Percentiles rank a stretch among this genome's conserved stretches.
phyloP scores from a whole-genome alignment of 768 basidiomycete genomes.

The Multifurca ochricompacta region DNA sequence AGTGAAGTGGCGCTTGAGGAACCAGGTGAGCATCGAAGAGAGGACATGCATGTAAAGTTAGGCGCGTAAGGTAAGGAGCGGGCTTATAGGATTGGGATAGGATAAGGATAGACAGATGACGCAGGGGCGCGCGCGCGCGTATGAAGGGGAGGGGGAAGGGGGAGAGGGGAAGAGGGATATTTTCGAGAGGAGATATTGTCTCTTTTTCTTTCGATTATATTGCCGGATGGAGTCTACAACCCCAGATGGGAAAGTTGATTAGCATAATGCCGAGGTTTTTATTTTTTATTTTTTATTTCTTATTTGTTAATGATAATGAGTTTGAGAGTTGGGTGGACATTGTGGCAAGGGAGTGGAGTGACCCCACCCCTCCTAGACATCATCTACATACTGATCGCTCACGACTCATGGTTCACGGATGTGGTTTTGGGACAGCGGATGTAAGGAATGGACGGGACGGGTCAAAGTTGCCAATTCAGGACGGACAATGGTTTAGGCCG shows the following conservation, averaged over 20 bases:
- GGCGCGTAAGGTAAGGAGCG: constrained; percentile 4
- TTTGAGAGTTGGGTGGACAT: background rate
- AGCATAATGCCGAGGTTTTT: constrained; percentile 5
- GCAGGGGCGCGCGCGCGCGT: too few relatives aligned
- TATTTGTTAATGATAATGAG: too few relatives aligned
- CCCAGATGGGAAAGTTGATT: constrained; percentile 13
- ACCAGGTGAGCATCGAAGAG: constrained; percentile 2
- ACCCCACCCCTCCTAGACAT: background rate
- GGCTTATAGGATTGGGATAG: background rate
- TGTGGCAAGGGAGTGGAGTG: background rate
- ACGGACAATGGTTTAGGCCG: background rate
- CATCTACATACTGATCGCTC: too few relatives aligned
- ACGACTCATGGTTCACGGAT: too few relatives aligned
- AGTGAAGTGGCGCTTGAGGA: constrained; percentile 10
- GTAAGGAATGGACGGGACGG: background rate
- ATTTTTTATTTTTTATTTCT: too few relatives aligned
- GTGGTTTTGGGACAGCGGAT: background rate
- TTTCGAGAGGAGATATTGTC: constrained; percentile 14
- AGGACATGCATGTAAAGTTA: constrained; percentile 1
- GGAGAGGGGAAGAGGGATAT: background rate
- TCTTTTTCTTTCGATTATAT: too few relatives aligned
- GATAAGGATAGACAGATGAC: constrained; percentile 10
- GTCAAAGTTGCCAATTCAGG: background rate
- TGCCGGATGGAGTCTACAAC: constrained; percentile 8
- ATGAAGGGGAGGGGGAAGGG: too few relatives aligned